Percentiles rank a stretch among this genome's conserved stretches.
Conservation (phyloP, 768 basidiomycete genomes). For the Thelephora ganbajun region DNA sequence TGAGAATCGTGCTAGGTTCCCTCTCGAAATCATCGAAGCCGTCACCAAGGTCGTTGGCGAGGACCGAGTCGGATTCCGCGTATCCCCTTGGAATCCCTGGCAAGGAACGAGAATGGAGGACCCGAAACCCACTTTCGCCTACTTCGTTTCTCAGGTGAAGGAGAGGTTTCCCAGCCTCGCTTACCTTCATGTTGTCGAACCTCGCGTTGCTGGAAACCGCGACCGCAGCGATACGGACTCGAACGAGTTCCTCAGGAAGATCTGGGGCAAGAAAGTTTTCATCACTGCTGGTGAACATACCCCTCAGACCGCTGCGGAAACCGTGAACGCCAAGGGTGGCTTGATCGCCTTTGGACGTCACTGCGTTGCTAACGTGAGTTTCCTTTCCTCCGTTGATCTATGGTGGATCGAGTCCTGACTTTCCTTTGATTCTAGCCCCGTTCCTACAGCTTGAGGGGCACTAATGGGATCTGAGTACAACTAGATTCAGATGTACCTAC, state of each 20-base stretch:
- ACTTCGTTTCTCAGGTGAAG: conserved; percentile 30
- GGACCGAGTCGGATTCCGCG: conserved; percentile 25
- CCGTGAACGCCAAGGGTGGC: background rate
- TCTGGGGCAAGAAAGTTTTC: conserved; percentile 5
- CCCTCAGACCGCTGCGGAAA: background rate
- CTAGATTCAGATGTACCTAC: too few relatives aligned
- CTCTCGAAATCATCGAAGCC: conserved; percentile 28
- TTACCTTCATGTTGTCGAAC: conserved; percentile 24
- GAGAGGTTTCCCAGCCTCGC: conserved; percentile 25
- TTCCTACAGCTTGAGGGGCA: too few relatives aligned
- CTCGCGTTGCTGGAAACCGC: conserved; percentile 2
- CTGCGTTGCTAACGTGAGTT: background rate
- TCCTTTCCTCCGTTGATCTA: too few relatives aligned
- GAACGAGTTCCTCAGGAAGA: conserved; percentile 1
- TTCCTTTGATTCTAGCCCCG: too few relatives aligned
- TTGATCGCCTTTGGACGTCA: background rate
- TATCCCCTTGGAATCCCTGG: conserved; percentile 19
- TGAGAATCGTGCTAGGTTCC: conserved; percentile 33
- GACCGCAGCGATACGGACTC: background rate
- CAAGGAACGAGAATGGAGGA: conserved; percentile 32
- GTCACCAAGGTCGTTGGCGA: conserved; percentile 24
- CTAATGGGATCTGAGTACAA: too few relatives aligned
- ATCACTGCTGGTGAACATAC: conserved; percentile 13
- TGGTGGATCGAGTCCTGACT: too few relatives aligned
- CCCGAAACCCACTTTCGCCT: conserved; percentile 39